phyloP scores from a whole-genome alignment of 1,284 basidiomycete genomes.

The Termitomyces sp. region DNA sequence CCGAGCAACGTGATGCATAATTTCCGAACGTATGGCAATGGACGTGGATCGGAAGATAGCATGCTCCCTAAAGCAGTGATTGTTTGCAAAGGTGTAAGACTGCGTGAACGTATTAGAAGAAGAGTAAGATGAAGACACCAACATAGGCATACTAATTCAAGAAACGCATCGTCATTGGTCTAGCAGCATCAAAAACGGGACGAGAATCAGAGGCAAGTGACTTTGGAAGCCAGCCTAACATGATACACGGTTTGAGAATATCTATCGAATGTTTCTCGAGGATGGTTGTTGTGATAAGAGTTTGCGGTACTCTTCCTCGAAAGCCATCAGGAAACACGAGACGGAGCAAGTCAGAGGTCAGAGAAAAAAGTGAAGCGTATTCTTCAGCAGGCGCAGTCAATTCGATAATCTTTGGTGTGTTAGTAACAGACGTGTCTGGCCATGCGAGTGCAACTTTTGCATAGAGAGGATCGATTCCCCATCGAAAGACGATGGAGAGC shows the following conservation, averaged over 20 bases:
- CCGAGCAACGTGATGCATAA: slow-evolving; percentile 57
- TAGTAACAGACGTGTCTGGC: slow-evolving; percentile 25
- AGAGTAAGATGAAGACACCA: slow-evolving; percentile 7
- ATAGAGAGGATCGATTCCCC: slow-evolving; percentile 57
- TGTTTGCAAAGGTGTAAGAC: slow-evolving; percentile 57
- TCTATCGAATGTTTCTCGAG: slow-evolving; percentile 54
- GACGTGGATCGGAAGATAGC: slow-evolving; percentile 38
- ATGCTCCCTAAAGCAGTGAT: slow-evolving; percentile 60
- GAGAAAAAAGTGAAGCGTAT: slow-evolving; percentile 35
- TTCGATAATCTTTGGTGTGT: slow-evolving; percentile 36
- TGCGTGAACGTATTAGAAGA: slow-evolving; percentile 23
- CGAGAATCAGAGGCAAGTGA: slow-evolving; percentile 32
- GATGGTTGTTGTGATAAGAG: slow-evolving; percentile 55
- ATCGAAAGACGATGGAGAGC: slow-evolving; percentile 62
- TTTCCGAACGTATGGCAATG: slow-evolving; percentile 48
- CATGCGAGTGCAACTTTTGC: slow-evolving; percentile 37
- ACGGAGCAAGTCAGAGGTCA: slow-evolving; percentile 38
- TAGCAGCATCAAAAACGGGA: slow-evolving; percentile 30
- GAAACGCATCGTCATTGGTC: slow-evolving; percentile 49
- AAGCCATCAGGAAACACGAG: slow-evolving; percentile 50
- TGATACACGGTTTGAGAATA: slow-evolving; percentile 51
- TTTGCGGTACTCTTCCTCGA: slow-evolving; percentile 42
- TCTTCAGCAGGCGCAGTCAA: slow-evolving; percentile 37
- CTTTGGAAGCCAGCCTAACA: slow-evolving; percentile 68
- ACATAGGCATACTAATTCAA: slow-evolving; percentile 46